Evolutionary conservation across 164 flowering plant genomes (phyloP), one percentile per base, ranked within the genome.

Genomic region (Chimonanthus salicifolius): DNA sequence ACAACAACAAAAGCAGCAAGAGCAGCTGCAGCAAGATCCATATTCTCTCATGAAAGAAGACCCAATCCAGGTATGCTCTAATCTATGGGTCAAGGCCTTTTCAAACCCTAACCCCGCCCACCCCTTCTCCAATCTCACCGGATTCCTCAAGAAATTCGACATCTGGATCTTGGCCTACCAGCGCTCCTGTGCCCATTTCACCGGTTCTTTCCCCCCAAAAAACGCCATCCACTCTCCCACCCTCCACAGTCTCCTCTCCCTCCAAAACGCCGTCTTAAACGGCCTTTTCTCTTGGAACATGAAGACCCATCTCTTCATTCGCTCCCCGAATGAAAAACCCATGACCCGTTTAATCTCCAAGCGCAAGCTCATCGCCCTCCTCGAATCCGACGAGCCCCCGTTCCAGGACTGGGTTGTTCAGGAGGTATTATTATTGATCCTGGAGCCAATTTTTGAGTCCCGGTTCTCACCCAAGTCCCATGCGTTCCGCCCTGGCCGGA

Each of bases 101-200:
- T 84, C 97, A 0, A 76, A 83, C 64, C 64, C 51, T 50, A 73
- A 66, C 45, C 84, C 79, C 0, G 58, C 82, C 75, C 69, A 73
- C 45, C 83, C 91, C 18, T 85, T 89, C 80, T 58, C 85, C 33
- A 90, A 91, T 78, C 93, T 93, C 80, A 84, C 94, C 6, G 94
- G 93, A 63, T 95, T 91, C 80, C 88, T 95, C 71, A 81, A 87
- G 73, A 92, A 93, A 73, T 84, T 92, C 80, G 98, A 95, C 74
- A 84, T 95, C 76, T 95, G 98, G 97, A 85, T 93, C 75, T 78
- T 95, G 51, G 94, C 98, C n/a, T 95, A 93, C 76, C 98, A 95
- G 71, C 91, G 97, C 43, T 78, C 91, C 67, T 85, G 86, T 70
- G 98, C 98, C 64, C 87, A 93, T 51, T 79, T 78, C 62, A 88